Conservation (phyloP, 2,329 filamentous ascomycete genomes). For the Fusarium tanahbumbuense region DNA sequence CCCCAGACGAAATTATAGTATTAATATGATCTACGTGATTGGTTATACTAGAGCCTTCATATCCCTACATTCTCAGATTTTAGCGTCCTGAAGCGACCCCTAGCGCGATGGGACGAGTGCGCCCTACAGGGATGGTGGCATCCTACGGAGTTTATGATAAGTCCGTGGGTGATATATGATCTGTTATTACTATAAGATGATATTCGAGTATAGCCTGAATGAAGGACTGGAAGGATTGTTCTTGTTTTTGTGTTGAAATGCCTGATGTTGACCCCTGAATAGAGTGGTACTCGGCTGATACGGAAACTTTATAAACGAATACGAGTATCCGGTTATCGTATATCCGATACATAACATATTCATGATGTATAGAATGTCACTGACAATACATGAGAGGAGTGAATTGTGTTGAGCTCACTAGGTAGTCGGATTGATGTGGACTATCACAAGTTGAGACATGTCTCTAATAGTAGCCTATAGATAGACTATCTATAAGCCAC, state of each 20-base stretch:
- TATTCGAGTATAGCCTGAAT: too few species aligned
- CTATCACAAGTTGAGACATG: background rate
- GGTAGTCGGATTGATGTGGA: background rate
- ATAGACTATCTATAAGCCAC: conserved; percentile 10
- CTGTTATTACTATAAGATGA: too few species aligned
- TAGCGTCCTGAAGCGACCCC: conserved; percentile 6
- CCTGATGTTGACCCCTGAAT: too few species aligned
- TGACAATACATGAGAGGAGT: background rate
- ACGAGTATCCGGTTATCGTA: background rate
- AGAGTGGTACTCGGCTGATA: background rate
- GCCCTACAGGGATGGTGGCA: background rate
- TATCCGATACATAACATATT: background rate
- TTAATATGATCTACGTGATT: conserved; percentile 6
- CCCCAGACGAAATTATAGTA: background rate
- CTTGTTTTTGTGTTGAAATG: background rate
- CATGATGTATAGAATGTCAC: background rate
- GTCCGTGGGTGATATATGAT: background rate
- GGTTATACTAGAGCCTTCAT: background rate
- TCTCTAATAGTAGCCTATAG: background rate
- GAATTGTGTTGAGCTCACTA: too few species aligned
- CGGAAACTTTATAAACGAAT: background rate
- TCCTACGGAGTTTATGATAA: background rate
- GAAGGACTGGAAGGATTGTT: background rate
- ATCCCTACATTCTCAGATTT: conserved; percentile 9
- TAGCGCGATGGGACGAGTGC: background rate